phyloP scores from a whole-genome alignment of 2,329 filamentous ascomycete genomes.

The Emmonsia crescens region DNA sequence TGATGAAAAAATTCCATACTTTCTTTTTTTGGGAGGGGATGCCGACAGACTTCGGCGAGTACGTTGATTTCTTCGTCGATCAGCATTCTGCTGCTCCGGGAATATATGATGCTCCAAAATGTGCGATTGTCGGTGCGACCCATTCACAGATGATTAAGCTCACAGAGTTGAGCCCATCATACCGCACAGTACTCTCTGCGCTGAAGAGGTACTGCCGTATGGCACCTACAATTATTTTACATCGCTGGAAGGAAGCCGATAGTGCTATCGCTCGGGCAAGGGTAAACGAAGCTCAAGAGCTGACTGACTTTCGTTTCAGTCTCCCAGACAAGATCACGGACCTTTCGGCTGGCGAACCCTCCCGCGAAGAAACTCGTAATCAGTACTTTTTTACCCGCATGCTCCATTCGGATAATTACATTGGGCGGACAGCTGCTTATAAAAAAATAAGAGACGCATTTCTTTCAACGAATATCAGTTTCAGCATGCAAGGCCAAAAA shows the following conservation, averaged over 20 bases:
- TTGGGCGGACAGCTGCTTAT: constrained; percentile 10
- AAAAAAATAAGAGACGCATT: constrained; percentile 9
- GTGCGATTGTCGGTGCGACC: background rate
- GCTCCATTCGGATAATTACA: constrained; percentile 15
- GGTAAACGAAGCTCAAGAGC: background rate
- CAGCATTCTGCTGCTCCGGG: background rate
- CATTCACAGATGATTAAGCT: background rate
- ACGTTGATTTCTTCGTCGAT: background rate
- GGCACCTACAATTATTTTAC: background rate
- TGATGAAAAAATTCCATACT: constrained; percentile 26
- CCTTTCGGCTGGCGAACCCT: background rate
- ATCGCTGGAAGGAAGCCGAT: background rate
- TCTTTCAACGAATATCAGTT: constrained; percentile 2
- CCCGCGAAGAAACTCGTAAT: constrained; percentile 14
- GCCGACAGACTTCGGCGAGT: constrained; percentile 14
- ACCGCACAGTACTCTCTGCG: background rate
- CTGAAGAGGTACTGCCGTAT: background rate
- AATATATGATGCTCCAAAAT: background rate
- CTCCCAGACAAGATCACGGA: background rate
- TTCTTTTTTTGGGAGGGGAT: constrained; percentile 30
- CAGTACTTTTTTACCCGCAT: constrained; percentile 14
- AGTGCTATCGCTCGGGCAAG: background rate
- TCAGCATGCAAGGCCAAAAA: constrained; percentile 15
- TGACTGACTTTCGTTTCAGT: background rate
- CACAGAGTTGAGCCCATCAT: background rate